Evolutionary conservation across 2,329 filamentous ascomycete species (phyloP).

Genomic region (Tolypocladium tropicale): DNA sequence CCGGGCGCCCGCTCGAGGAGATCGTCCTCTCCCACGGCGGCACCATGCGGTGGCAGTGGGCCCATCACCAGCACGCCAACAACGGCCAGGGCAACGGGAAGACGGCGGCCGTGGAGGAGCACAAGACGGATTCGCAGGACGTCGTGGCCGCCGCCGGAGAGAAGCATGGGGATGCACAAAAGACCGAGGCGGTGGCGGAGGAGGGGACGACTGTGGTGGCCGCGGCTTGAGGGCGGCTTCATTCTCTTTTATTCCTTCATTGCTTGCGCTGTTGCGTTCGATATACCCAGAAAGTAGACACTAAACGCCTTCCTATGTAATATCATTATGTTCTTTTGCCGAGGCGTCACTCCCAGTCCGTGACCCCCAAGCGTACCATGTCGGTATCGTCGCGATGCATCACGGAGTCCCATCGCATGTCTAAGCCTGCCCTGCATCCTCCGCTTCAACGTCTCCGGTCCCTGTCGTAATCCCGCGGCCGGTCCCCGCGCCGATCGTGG

Average conservation of each 20-base stretch:
- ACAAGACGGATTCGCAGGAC: neutral
- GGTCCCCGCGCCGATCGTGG: conserved; percentile 11
- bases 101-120: neutral
- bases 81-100: neutral
- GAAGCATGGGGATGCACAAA: neutral
- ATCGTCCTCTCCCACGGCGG: conserved; percentile 6
- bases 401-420: neutral
- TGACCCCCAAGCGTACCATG: neutral
- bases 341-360: neutral
- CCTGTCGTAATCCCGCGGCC: conserved; percentile 6
- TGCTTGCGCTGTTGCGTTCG: neutral
- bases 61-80: neutral
- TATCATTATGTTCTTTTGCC: neutral
- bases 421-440: neutral
- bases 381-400: neutral
- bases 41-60: neutral
- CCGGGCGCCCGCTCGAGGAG: conserved; percentile 26
- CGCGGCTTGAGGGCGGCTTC: neutral
- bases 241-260: too few species aligned
- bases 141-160: neutral
- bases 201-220: neutral
- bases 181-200: neutral
- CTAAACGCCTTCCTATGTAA: neutral
- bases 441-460: conserved; percentile 6
- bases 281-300: neutral